phyloP scores from a whole-genome alignment of 257 asterid species.

The Przewalskia tangutica region DNA sequence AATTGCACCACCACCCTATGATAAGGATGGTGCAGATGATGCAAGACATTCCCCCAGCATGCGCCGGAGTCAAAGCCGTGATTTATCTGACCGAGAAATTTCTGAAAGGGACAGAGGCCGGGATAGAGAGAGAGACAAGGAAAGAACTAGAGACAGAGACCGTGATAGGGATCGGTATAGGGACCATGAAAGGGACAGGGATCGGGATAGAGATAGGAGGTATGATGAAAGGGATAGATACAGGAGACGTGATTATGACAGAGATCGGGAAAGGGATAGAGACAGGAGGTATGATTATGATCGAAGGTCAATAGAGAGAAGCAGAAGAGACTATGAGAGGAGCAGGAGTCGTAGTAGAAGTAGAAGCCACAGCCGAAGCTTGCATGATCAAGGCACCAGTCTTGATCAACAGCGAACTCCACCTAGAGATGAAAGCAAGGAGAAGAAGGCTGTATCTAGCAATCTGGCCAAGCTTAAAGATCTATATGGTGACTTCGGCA shows the following conservation, averaged over 20 bases:
- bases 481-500: conserved; percentile 64
- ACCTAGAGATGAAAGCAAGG: conserved; percentile 35
- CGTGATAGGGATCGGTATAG: conserved; percentile 23
- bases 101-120: conserved; percentile 7
- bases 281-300: conserved; percentile 31
- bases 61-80: conserved; percentile 63
- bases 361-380: conserved; percentile 42
- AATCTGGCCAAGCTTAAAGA: conserved; percentile 91
- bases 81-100: conserved; percentile 53
- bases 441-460: conserved; percentile 50
- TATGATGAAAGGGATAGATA: conserved; percentile 32
- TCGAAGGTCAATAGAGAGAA: conserved; percentile 41
- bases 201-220: conserved; percentile 36
- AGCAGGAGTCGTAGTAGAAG: conserved; percentile 46
- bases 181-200: conserved; percentile 18
- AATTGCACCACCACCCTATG: conserved; percentile 34
- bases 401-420: conserved; percentile 39
- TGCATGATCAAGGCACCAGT: conserved; percentile 24
- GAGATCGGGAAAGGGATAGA: conserved; percentile 25
- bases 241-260: conserved; percentile 43
- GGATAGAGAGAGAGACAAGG: conserved; percentile 16
- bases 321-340: conserved; percentile 61
- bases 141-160: conserved; percentile 16
- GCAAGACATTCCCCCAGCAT: conserved; percentile 48
- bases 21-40: conserved; percentile 35